Conservation (phyloP, 495 filamentous ascomycete genomes). For the Xylaria bambusicola region DNA sequence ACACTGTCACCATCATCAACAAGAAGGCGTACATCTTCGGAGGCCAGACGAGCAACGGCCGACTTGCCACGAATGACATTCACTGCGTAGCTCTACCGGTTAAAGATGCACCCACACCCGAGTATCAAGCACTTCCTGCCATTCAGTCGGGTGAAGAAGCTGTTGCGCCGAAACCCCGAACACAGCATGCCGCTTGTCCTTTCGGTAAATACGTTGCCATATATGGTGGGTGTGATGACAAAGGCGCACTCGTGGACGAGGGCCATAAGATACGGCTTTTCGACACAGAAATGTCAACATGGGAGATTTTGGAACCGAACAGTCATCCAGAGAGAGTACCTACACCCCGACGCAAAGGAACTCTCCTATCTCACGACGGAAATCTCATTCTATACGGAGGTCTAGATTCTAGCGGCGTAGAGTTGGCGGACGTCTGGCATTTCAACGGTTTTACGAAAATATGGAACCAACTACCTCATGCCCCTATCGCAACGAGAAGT, state of each 20-base stretch:
- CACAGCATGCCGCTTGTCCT: slow-evolving; percentile 46
- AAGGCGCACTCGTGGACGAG: slow-evolving; percentile 42
- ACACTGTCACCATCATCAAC: slow-evolving; percentile 48
- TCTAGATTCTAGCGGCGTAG: slow-evolving; percentile 20
- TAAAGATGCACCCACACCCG: slow-evolving; percentile 27
- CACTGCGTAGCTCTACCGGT: slow-evolving; percentile 47
- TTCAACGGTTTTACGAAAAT: slow-evolving; percentile 42
- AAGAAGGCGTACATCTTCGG: slow-evolving; percentile 57
- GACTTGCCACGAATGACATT: slow-evolving; percentile 48
- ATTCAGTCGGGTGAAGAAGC: slow-evolving; percentile 29
- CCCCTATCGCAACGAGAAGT: slow-evolving; percentile 35
- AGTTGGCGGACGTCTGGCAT: slow-evolving; percentile 47
- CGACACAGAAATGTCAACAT: slow-evolving; percentile 41
- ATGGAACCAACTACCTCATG: slow-evolving; percentile 48
- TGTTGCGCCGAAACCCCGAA: slow-evolving; percentile 37
- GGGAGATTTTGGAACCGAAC: slow-evolving; percentile 30
- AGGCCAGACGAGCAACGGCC: slow-evolving; percentile 39
- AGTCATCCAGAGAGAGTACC: slow-evolving; percentile 27
- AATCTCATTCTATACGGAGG: slow-evolving; percentile 51
- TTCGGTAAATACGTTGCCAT: slow-evolving; percentile 41
- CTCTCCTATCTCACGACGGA: slow-evolving; percentile 26
- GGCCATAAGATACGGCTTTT: slow-evolving; percentile 50
- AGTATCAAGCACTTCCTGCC: slow-evolving; percentile 40
- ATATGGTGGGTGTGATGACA: slow-evolving; percentile 46
- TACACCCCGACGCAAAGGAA: slow-evolving; percentile 21